A percentile compares a stretch with the other conserved stretches of the same genome.
These are phyloP conservation scores for Geotrichum fermentans DNA, from an alignment of 1,139 yeast genomes.

Conservation along the genomic window DNA sequence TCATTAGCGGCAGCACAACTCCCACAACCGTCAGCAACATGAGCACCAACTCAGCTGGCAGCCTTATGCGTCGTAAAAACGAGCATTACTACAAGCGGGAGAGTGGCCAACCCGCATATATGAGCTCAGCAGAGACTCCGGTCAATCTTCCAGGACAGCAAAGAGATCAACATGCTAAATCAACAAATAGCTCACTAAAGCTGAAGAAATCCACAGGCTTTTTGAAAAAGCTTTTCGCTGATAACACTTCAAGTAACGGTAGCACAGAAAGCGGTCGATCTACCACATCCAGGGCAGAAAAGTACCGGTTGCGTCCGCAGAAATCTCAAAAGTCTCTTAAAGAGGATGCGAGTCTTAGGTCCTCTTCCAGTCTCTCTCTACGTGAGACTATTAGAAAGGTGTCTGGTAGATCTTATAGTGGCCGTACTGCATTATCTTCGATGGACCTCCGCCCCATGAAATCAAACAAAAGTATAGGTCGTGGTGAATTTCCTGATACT, in stretches of 20 bases:
- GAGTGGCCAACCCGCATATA: slow-evolving; percentile 31
- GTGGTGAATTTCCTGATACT: slow-evolving; percentile 32
- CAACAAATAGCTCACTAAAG: slow-evolving; percentile 24
- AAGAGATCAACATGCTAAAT: background rate
- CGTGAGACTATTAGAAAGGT: slow-evolving; percentile 17
- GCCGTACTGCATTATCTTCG: slow-evolving; percentile 44
- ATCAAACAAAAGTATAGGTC: slow-evolving; percentile 59
- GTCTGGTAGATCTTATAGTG: slow-evolving; percentile 8
- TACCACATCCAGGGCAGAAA: slow-evolving; percentile 10
- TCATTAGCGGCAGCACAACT: slow-evolving; percentile 27
- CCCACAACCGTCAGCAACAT: slow-evolving; percentile 51
- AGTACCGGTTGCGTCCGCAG: slow-evolving; percentile 5
- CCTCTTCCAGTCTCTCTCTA: slow-evolving; percentile 14
- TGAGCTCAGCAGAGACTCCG: slow-evolving; percentile 48
- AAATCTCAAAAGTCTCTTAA: slow-evolving; percentile 60
- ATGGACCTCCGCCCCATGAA: slow-evolving; percentile 49
- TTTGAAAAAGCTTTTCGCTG: slow-evolving; percentile 47
- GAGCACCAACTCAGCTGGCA: slow-evolving; percentile 88
- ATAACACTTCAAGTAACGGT: slow-evolving; percentile 1
- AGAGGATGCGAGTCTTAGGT: slow-evolving; percentile 74
- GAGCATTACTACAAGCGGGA: slow-evolving; percentile 15
- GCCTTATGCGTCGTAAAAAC: slow-evolving; percentile 39
- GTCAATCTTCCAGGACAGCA: slow-evolving; percentile 27
- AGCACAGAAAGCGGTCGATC: slow-evolving; percentile 3
- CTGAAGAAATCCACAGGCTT: slow-evolving; percentile 44